Conservation (phyloP, 306 rosid genomes). For the Medicago truncatula region MtrunA17r5.0-ANR NC_053042.1:4025001-4025500, state of each 20-base stretch:
- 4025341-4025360: not conserved
- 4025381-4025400: constrained; percentile 15
- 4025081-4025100: constrained; percentile 23
- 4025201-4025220: constrained; percentile 81
- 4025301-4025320: constrained; percentile 79
- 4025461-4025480: constrained; percentile 94
- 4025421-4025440: constrained; percentile 96
- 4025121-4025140: constrained; percentile 22
- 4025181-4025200: constrained; percentile 35
- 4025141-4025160: constrained; percentile 32
- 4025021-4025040: constrained; percentile 12
- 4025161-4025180: constrained; percentile 28
- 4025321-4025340: constrained; percentile 66
- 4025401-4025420: constrained; percentile 80
- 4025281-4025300: constrained; percentile 87
- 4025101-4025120: constrained; percentile 21
- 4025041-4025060: constrained; percentile 26
- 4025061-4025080: not conserved
- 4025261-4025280: constrained; percentile 82
- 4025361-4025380: constrained; percentile 27
- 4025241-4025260: constrained; percentile 60
- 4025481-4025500: constrained; percentile 96
- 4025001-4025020: not conserved
- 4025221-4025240: constrained; percentile 74
- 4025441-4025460: constrained; percentile 94